phyloP scores from a whole-genome alignment of 495 filamentous ascomycete genomes.

The Penicillium odoratum region DNA sequence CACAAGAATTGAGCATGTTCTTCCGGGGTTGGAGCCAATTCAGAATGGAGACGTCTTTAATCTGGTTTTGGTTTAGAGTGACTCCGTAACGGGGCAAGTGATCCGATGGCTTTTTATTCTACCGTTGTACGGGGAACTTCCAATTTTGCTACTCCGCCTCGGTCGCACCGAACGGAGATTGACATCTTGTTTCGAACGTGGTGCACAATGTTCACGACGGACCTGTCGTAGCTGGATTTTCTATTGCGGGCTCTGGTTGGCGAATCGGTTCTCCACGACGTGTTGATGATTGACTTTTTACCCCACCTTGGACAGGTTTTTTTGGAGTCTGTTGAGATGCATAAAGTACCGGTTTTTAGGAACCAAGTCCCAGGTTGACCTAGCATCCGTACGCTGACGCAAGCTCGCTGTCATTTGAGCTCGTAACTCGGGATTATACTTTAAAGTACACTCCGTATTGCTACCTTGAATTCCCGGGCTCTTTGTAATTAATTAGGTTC shows the following conservation, averaged over 20 bases:
- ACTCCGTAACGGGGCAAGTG: not conserved
- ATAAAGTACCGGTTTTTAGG: not conserved
- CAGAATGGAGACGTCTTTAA: constrained; percentile 1
- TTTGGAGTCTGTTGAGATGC: not conserved
- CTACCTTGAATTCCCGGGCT: not conserved
- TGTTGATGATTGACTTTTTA: constrained; percentile 2
- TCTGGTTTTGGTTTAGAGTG: not conserved
- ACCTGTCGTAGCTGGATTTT: not conserved
- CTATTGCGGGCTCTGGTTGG: not conserved
- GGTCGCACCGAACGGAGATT: not conserved
- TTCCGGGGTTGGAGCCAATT: constrained; percentile 1
- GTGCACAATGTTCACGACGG: not conserved
- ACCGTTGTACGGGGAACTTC: not conserved
- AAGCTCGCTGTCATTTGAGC: not conserved
- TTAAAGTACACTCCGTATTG: no score
- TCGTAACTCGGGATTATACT: not conserved
- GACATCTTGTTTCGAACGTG: constrained; percentile 3
- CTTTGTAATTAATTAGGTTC: not conserved
- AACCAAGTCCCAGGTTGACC: not conserved
- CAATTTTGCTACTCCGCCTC: not conserved
- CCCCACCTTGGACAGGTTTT: not conserved
- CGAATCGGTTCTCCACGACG: not conserved
- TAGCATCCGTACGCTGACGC: constrained; percentile 7
- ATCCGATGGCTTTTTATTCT: not conserved
- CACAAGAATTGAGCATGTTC: constrained; percentile 6